phyloP scores from a whole-genome alignment of 306 rosid species.

The Cicer bijugum region DNA sequence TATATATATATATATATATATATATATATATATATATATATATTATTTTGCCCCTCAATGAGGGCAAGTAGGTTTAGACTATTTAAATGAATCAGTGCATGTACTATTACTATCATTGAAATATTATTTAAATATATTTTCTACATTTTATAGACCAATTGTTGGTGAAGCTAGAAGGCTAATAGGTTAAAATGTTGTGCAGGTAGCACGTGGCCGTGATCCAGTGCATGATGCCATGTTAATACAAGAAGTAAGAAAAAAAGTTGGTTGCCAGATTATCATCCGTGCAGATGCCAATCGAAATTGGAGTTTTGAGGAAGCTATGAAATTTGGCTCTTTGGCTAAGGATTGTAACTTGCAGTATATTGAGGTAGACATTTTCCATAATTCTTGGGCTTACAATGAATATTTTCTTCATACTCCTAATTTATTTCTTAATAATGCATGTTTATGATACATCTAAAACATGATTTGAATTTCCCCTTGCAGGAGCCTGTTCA shows the following conservation, averaged over 20 bases:
- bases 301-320: conserved; percentile 88
- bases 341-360: conserved; percentile 81
- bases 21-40: no score
- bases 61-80: no score
- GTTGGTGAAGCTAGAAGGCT: conserved; percentile 36
- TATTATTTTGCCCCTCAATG: no score
- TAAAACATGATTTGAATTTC: conserved; percentile 38
- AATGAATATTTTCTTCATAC: not conserved
- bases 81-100: no score
- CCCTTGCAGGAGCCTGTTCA: conserved; percentile 84
- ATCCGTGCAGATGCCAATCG: conserved; percentile 93
- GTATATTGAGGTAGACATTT: conserved; percentile 78
- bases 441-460: conserved; percentile 26
- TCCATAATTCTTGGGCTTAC: conserved; percentile 7
- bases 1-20: no score
- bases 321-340: conserved; percentile 74
- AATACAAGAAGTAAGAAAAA: conserved; percentile 77
- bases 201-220: conserved; percentile 81
- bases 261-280: conserved; percentile 67
- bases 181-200: conserved; percentile 42
- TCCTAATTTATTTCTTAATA: not conserved
- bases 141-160: conserved; percentile 18
- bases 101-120: no score
- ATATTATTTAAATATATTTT: no score
- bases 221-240: conserved; percentile 73